Percentiles rank a stretch among this genome's conserved stretches.
Conservation (phyloP, 2,329 filamentous ascomycete species). For the Epichloe baconii region DNA sequence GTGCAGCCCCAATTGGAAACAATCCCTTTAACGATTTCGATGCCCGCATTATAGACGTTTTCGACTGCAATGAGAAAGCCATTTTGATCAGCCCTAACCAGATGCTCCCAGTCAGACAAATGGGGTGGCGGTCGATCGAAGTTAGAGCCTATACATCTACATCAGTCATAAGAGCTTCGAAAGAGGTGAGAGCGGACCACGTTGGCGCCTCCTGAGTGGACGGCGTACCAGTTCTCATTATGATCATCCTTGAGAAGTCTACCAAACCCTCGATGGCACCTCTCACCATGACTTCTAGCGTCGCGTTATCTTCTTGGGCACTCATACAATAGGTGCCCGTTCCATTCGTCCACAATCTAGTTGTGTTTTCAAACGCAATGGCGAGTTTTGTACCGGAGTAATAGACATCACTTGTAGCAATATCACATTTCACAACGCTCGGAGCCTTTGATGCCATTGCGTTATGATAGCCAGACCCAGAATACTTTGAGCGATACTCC, state of each 20-base stretch:
- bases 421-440: conserved; percentile 49
- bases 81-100: conserved; percentile 47
- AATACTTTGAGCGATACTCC: conserved; percentile 43
- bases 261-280: conserved; percentile 41
- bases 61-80: conserved; percentile 48
- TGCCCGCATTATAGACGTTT: conserved; percentile 55
- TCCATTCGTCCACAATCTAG: conserved; percentile 52
- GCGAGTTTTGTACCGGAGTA: conserved; percentile 49
- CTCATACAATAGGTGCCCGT: conserved; percentile 56
- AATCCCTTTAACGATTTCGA: conserved; percentile 52
- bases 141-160: conserved; percentile 36
- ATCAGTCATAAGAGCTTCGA: neutral
- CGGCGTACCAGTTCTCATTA: conserved; percentile 47
- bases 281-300: conserved; percentile 51
- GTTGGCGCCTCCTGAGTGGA: neutral
- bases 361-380: conserved; percentile 52
- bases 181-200: neutral
- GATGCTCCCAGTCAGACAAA: conserved; percentile 41
- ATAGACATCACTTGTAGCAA: conserved; percentile 60
- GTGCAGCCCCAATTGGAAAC: conserved; percentile 44
- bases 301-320: conserved; percentile 61
- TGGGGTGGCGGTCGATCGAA: conserved; percentile 57
- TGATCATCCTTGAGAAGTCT: conserved; percentile 53
- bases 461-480: conserved; percentile 25
- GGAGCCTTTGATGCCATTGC: conserved; percentile 33